Evolutionary conservation across 495 filamentous ascomycete species (phyloP).

Genomic region (Podospora tetraspora): DNA sequence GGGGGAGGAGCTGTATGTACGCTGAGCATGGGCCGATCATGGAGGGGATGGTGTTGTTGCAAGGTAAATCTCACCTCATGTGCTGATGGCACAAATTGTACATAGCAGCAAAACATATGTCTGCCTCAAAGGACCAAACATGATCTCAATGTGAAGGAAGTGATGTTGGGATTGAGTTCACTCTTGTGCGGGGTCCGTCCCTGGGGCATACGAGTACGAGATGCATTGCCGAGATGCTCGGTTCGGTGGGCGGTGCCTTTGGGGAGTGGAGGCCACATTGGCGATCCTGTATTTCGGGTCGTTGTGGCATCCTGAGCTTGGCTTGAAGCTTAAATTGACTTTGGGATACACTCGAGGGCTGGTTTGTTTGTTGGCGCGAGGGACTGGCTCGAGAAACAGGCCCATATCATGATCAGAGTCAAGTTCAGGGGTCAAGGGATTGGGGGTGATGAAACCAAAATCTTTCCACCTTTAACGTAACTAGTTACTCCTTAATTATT

Average conservation of each 20-base stretch:
- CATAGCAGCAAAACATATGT: background rate
- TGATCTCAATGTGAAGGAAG: background rate
- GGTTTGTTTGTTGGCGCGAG: too few species aligned
- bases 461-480: too few species aligned
- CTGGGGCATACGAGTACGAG: background rate
- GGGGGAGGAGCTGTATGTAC: background rate
- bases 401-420: too few species aligned
- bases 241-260: too few species aligned
- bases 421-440: background rate
- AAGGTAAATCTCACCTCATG: background rate
- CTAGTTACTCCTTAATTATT: too few species aligned
- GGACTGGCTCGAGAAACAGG: too few species aligned
- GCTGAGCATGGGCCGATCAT: background rate
- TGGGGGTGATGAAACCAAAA: background rate
- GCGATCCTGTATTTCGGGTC: background rate
- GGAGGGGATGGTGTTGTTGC: background rate
- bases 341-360: too few species aligned
- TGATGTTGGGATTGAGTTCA: background rate
- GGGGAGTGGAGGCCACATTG: background rate
- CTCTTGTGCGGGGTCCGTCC: background rate
- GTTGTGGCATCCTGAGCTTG: background rate
- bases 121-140: background rate
- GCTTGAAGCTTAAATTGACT: background rate
- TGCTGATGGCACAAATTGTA: background rate
- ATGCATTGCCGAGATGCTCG: background rate